Conservation (phyloP, 768 basidiomycete genomes). For the Leccinum ochraceum region DNA sequence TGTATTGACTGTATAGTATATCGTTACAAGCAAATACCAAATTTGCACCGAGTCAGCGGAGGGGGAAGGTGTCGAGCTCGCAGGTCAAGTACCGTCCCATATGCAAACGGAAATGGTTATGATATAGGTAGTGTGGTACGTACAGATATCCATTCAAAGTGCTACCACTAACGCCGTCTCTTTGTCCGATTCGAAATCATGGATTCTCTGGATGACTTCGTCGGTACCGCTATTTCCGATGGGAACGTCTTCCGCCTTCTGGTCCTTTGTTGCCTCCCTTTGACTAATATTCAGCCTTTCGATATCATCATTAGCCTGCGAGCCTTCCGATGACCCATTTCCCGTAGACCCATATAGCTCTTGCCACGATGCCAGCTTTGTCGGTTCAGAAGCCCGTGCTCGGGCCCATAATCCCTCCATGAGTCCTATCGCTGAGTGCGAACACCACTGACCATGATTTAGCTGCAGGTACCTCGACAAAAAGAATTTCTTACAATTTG, state of each 20-base stretch:
- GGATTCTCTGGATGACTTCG: neutral
- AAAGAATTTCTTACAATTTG: neutral
- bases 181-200: neutral
- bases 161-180: neutral
- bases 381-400: neutral
- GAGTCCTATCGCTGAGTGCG: neutral
- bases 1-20: no score
- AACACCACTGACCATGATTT: neutral
- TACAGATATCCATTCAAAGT: neutral
- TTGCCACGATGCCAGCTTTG: neutral
- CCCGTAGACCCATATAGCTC: neutral
- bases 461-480: neutral
- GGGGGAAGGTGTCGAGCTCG: neutral
- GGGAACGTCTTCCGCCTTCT: neutral
- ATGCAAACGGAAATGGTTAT: neutral
- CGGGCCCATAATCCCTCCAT: neutral
- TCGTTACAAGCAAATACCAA: no score
- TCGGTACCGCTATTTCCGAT: neutral
- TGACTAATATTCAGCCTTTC: no score
- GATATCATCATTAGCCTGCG: neutral
- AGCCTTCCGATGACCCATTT: neutral
- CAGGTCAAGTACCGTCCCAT: neutral
- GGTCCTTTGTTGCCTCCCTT: neutral
- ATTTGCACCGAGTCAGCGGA: no score
- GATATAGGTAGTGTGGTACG: neutral